Base-by-base conservation (phyloP, 192 early-diverging fungal genomes). In the Gryganskiella cystojenkinii region DNA sequence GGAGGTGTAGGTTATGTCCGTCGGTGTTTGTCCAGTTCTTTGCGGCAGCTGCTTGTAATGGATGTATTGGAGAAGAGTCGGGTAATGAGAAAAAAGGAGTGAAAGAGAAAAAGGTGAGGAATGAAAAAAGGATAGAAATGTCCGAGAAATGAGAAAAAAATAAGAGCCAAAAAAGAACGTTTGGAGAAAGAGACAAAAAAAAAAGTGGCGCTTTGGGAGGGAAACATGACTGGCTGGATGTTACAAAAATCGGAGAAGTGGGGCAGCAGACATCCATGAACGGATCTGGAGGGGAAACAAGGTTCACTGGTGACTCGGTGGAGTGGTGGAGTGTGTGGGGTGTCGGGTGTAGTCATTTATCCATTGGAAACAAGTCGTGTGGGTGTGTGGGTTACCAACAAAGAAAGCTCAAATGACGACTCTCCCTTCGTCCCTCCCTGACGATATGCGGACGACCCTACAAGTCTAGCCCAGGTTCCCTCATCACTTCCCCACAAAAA, bases 161-260 rank as follows among this genome's bases (percentile, higher is more conserved):
- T 31, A 60, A 20, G 20, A 35, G 56, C 22, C 34, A 27, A 37
- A 35, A 35, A 47, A 53, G 55, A 50, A 51, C 1, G 15, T 63
- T 51, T 22, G 25, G 7, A 35, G 50, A 19, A 15, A 64, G 42
- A 53, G 53, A 53, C 49, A 44, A 44, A 25, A 56, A 66, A 43
- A 66, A 66, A 53, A 27, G 65, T 55, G 55, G 40, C 24, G 30
- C 55, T 31, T n/a, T n/a, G n/a, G n/a, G n/a, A n/a, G n/a, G 0
- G 31, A 2, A 19, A 9, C 13, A 31, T 2, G 0, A n/a, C 2
- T 19, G 57, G 57, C n/a, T 25, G 57, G 34, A 28, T n/a, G n/a
- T n/a, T n/a, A n/a, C n/a, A n/a, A n/a, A n/a, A n/a, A n/a, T n/a
- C n/a, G n/a, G n/a, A n/a, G n/a, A n/a, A n/a, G n/a, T n/a, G n/a